phyloP scores from a whole-genome alignment of 495 filamentous ascomycete species.

The Lasiosphaeria hispida region DNA sequence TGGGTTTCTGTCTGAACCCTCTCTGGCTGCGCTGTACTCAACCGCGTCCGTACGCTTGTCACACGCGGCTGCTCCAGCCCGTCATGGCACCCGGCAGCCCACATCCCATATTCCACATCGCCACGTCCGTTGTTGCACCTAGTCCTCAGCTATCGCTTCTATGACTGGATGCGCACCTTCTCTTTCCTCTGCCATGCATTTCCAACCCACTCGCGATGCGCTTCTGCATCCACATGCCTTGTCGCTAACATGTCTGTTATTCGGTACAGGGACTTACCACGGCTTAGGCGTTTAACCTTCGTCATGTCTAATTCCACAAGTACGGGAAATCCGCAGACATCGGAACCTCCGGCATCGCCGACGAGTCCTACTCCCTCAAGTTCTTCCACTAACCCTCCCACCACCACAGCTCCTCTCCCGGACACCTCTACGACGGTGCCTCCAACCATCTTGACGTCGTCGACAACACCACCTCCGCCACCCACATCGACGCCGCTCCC shows the following conservation, averaged over 20 bases:
- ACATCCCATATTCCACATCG: conserved; percentile 20
- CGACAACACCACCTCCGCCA: neutral
- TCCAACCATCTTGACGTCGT: conserved; percentile 3
- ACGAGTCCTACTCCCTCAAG: conserved; percentile 21
- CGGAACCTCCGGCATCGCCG: conserved; percentile 29
- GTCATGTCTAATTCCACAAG: conserved; percentile 48
- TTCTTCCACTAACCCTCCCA: conserved; percentile 17
- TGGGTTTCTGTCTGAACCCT: conserved; percentile 13
- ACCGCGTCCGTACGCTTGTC: neutral
- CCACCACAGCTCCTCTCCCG: conserved; percentile 18
- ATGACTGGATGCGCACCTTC: conserved; percentile 22
- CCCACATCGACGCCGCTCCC: conserved; percentile 9
- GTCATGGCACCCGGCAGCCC: neutral
- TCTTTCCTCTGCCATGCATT: conserved; percentile 16
- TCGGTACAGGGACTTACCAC: conserved; percentile 33
- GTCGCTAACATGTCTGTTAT: conserved; percentile 42
- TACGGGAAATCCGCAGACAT: conserved; percentile 24
- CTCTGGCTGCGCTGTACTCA: neutral
- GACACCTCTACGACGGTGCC: conserved; percentile 14
- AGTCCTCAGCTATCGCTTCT: neutral
- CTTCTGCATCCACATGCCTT: neutral
- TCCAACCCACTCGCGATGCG: neutral
- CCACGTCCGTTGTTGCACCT: conserved; percentile 20
- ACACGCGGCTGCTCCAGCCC: neutral
- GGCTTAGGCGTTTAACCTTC: conserved; percentile 38